A percentile compares a stretch with the other conserved stretches of the same genome.
Conservation (phyloP, 352 stramenopile species). For the Phytopythium vexans region DNA sequence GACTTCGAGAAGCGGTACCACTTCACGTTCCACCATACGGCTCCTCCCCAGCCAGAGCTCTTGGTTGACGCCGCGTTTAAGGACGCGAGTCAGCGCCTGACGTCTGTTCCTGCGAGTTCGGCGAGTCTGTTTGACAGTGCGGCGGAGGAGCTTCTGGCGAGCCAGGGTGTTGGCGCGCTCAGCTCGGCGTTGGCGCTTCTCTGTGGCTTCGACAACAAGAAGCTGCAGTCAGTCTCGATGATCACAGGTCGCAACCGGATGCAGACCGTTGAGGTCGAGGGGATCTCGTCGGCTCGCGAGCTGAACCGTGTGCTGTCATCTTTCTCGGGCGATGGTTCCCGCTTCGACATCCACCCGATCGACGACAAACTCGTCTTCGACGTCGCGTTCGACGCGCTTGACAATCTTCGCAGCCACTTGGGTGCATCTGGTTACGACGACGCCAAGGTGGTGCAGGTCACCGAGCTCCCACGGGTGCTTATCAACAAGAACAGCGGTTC, state of each 20-base stretch:
- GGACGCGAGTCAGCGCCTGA: conserved; percentile 54
- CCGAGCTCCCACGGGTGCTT: conserved; percentile 58
- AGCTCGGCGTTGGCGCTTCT: conserved; percentile 69
- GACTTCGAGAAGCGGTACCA: conserved; percentile 81
- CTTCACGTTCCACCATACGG: conserved; percentile 62
- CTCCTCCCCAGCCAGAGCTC: conserved; percentile 51
- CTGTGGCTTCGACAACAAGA: conserved; percentile 74
- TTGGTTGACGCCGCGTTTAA: conserved; percentile 52
- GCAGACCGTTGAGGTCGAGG: conserved; percentile 66
- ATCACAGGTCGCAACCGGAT: conserved; percentile 59
- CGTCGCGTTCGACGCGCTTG: conserved; percentile 45
- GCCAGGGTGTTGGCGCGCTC: conserved; percentile 49
- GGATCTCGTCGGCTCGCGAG: conserved; percentile 39
- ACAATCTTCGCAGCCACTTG: conserved; percentile 44
- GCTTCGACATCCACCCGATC: conserved; percentile 50
- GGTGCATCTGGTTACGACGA: conserved; percentile 19
- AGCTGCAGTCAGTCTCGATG: conserved; percentile 68
- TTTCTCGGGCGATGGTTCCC: conserved; percentile 35
- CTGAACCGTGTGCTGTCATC: conserved; percentile 37
- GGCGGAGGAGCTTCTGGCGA: conserved; percentile 47
- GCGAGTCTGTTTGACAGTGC: conserved; percentile 57
- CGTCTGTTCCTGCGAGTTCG: conserved; percentile 38
- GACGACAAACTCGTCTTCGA: conserved; percentile 74
- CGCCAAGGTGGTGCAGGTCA: conserved; percentile 36
- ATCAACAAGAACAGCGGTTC: conserved; percentile 22